Percentiles rank a stretch among this genome's conserved stretches.
phyloP scores from a whole-genome alignment of 108 stramenopile genomes.

The Nannochloropsis granulata region DNA sequence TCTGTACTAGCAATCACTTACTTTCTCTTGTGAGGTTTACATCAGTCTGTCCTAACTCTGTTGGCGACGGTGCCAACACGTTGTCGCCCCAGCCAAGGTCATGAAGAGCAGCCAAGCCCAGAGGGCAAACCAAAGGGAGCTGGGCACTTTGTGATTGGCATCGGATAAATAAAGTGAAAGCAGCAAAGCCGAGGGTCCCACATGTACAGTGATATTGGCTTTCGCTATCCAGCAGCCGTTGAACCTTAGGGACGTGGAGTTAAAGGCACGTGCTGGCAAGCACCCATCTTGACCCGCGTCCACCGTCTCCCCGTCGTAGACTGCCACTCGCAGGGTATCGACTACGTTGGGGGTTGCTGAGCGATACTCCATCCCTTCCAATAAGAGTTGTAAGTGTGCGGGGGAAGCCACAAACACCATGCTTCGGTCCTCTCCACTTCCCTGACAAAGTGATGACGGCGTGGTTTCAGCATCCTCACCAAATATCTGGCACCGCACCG shows the following conservation, averaged over 20 bases:
- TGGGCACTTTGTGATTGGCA: background rate
- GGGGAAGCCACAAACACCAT: background rate
- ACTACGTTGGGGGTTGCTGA: background rate
- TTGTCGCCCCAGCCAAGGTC: background rate
- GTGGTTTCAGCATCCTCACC: background rate
- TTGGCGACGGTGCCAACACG: no score
- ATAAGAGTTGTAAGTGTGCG: background rate
- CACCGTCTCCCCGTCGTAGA: background rate
- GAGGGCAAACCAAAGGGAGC: background rate
- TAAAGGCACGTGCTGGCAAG: background rate
- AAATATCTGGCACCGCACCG: background rate
- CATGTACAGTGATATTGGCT: background rate
- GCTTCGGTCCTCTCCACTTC: background rate
- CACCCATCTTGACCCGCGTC: background rate
- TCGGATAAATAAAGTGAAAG: background rate
- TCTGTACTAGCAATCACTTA: no score
- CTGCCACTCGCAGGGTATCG: background rate
- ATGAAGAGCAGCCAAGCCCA: background rate
- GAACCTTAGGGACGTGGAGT: background rate
- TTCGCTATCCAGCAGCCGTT: background rate
- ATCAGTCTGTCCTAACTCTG: no score
- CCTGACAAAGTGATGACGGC: background rate
- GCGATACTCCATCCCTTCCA: background rate
- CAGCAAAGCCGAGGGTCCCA: background rate
- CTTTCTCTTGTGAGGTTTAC: no score